These are phyloP conservation scores for Aspergillus sp. DNA, from an alignment of 2,329 filamentous ascomycete genomes.

Conservation along the genomic window DNA sequence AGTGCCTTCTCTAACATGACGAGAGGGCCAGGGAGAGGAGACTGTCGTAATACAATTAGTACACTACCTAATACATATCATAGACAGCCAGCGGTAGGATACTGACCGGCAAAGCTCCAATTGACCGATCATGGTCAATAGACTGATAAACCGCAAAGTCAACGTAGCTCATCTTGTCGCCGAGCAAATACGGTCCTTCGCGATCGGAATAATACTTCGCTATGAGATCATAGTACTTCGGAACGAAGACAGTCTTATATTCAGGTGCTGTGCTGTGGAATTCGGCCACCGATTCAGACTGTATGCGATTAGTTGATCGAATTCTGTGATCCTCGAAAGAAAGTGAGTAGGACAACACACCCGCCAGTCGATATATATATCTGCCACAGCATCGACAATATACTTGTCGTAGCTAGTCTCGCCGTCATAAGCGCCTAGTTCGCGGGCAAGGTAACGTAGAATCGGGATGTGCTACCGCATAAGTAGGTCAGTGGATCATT, in stretches of 20 bases:
- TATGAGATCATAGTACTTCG: slow-evolving; percentile 31
- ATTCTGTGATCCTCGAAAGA: no score
- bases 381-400: slow-evolving; percentile 35
- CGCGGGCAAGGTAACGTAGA: slow-evolving; percentile 36
- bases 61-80: not conserved
- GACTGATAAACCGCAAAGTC: slow-evolving; percentile 42
- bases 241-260: slow-evolving; percentile 29
- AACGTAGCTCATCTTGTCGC: slow-evolving; percentile 35
- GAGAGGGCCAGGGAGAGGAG: slow-evolving; percentile 11
- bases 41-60: slow-evolving; percentile 4
- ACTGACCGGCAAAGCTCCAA: slow-evolving; percentile 31
- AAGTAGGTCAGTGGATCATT: no score
- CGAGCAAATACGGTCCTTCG: slow-evolving; percentile 36
- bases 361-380: slow-evolving; percentile 42
- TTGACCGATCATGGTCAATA: slow-evolving; percentile 37
- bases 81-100: not conserved
- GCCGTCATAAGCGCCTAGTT: slow-evolving; percentile 37
- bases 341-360: slow-evolving; percentile 19
- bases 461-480: slow-evolving; percentile 28
- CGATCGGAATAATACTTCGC: slow-evolving; percentile 28
- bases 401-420: slow-evolving; percentile 37
- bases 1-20: slow-evolving; percentile 12
- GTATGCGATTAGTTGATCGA: not conserved
- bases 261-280: slow-evolving; percentile 20
- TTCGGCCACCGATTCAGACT: slow-evolving; percentile 27